Percentiles rank a stretch among this genome's conserved stretches.
phyloP scores from a whole-genome alignment of 352 stramenopile genomes.

The Phytopythium mirpurense region DNA sequence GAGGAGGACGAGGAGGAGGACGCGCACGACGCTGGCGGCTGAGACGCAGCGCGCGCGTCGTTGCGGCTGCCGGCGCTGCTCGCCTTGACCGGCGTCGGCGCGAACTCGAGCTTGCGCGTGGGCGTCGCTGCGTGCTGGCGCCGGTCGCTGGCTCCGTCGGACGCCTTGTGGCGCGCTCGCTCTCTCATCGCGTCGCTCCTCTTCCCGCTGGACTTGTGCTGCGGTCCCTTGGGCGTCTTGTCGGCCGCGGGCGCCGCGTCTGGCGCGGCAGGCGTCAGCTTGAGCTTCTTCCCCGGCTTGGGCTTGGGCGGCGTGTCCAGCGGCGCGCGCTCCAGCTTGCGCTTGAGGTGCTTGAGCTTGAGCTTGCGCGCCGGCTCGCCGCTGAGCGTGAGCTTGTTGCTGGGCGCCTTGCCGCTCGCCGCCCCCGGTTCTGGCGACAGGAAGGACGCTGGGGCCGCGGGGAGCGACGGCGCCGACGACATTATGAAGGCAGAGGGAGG shows the following conservation, averaged over 20 bases:
- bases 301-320: conserved; percentile 8
- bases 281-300: conserved; percentile 23
- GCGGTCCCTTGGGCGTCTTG: conserved; percentile 9
- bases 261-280: conserved; percentile 4
- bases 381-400: conserved; percentile 30
- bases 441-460: conserved; percentile 26
- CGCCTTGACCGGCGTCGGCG: conserved; percentile 28
- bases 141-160: neutral
- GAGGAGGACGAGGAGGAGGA: neutral
- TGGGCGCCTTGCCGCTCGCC: conserved; percentile 11
- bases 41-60: conserved; percentile 7
- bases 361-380: conserved; percentile 15
- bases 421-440: conserved; percentile 27
- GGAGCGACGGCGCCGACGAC: conserved; percentile 9
- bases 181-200: neutral
- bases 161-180: neutral
- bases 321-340: conserved; percentile 18
- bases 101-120: conserved; percentile 46
- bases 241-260: conserved; percentile 1
- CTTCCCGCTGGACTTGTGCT: neutral
- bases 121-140: conserved; percentile 6
- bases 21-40: neutral
- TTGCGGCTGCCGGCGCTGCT: neutral
- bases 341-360: conserved; percentile 35
- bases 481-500: no score